Evolutionary conservation across 495 filamentous ascomycete species (phyloP).

Genomic region (Diplogelasinospora grovesii): DNA sequence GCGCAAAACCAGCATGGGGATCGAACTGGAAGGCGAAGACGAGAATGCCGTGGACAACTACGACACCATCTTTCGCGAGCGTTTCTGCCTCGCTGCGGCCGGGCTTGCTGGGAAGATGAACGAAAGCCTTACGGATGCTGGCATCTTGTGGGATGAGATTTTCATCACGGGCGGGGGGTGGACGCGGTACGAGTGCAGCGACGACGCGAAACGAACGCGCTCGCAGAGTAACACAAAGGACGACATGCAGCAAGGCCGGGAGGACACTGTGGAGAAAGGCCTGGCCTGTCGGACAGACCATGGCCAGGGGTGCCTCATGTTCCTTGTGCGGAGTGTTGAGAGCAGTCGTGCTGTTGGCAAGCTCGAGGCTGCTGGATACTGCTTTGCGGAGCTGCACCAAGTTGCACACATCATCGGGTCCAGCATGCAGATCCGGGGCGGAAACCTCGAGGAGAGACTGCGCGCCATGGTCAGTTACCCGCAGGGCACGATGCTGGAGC

Average conservation of each 20-base stretch:
- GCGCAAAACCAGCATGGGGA: constrained; percentile 17
- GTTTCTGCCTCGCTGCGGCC: constrained; percentile 75
- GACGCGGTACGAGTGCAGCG: background rate
- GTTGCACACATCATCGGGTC: constrained; percentile 60
- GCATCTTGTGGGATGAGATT: constrained; percentile 74
- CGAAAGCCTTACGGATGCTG: constrained; percentile 55
- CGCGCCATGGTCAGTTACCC: constrained; percentile 56
- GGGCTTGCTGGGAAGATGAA: constrained; percentile 62
- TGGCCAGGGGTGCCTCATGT: constrained; percentile 69
- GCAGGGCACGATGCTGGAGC: constrained; percentile 43
- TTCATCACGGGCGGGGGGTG: constrained; percentile 49
- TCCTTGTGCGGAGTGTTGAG: constrained; percentile 64
- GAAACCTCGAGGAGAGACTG: constrained; percentile 49
- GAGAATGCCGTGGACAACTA: constrained; percentile 55
- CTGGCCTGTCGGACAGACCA: constrained; percentile 25
- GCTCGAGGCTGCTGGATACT: constrained; percentile 66
- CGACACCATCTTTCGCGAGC: constrained; percentile 72
- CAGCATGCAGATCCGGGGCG: constrained; percentile 61
- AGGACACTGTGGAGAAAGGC: constrained; percentile 24
- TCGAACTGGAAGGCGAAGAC: constrained; percentile 32
- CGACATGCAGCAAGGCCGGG: background rate
- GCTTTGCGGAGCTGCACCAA: constrained; percentile 64
- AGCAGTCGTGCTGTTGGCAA: constrained; percentile 47
- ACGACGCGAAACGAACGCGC: background rate
- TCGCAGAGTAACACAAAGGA: background rate